Evolutionary conservation across 2,329 filamentous ascomycete species (phyloP).

Genomic region (Cercospora sojina): DNA sequence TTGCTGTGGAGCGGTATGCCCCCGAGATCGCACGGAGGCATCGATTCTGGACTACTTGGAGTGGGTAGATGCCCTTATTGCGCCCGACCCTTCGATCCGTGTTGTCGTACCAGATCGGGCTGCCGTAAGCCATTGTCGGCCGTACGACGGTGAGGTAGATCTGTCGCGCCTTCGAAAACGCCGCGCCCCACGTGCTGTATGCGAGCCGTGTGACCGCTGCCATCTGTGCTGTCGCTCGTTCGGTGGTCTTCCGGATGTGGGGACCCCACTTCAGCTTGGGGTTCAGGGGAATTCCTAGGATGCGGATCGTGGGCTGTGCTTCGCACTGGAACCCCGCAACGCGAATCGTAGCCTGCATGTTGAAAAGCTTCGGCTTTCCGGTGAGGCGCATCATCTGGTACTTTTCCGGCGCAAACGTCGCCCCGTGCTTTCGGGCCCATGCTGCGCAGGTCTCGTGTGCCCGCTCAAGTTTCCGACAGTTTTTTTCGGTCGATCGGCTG

Average conservation of each 20-base stretch:
- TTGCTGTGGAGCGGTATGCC: conserved; percentile 15
- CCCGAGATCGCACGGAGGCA: conserved; percentile 12
- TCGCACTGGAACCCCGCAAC: not conserved
- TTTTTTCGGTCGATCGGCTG: conserved; percentile 7
- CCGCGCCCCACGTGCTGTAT: not conserved
- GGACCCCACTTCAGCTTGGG: conserved; percentile 12
- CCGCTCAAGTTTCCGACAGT: conserved; percentile 4
- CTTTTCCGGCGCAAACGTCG: conserved; percentile 13
- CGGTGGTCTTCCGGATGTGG: conserved; percentile 1
- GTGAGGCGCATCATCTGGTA: conserved; percentile 11
- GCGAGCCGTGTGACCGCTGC: not conserved
- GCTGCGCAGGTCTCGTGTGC: conserved; percentile 4
- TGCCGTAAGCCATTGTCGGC: conserved; percentile 8
- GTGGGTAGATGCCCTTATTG: too few species aligned
- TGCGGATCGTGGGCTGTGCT: not conserved
- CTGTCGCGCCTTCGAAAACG: too few species aligned
- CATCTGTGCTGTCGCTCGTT: conserved; percentile 3
- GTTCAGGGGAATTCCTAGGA: too few species aligned
- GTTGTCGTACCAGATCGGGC: not conserved
- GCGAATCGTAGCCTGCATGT: conserved; percentile 7
- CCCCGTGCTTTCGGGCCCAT: conserved; percentile 4
- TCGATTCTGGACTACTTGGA: conserved; percentile 12
- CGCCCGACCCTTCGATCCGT: not conserved
- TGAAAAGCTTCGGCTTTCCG: not conserved
- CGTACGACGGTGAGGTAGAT: not conserved